These are phyloP conservation scores for Biscutella laevigata DNA, from an alignment of 441 rosid species.

Conservation along the genomic window DNA sequence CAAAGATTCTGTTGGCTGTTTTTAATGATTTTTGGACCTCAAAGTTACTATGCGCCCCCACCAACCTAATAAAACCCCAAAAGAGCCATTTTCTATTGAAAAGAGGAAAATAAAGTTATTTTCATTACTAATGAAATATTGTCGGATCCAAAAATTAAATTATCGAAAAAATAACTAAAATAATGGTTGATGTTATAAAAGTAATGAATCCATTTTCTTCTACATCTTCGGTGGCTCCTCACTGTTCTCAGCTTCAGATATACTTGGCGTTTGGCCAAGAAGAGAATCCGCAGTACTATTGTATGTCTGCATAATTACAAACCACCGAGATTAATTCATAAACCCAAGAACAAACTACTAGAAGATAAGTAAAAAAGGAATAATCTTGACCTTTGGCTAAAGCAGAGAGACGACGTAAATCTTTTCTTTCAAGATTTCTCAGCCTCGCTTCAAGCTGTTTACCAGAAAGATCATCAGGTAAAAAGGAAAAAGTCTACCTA, in stretches of 20 bases:
- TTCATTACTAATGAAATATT: too few species aligned
- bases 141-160: too few species aligned
- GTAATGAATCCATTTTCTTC: too few species aligned
- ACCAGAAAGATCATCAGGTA: background rate
- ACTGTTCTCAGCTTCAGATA: constrained; percentile 18
- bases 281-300: constrained; percentile 67
- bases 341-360: background rate
- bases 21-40: constrained; percentile 15
- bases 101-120: too few species aligned
- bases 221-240: constrained; percentile 19
- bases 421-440: constrained; percentile 77
- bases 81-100: too few species aligned
- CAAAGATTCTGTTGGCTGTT: constrained; percentile 24
- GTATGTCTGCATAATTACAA: constrained; percentile 44
- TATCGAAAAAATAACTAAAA: too few species aligned
- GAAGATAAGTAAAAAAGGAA: background rate
- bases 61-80: constrained; percentile 20
- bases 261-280: constrained; percentile 34
- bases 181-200: too few species aligned
- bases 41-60: constrained; percentile 27
- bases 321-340: background rate
- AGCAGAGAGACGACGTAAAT: constrained; percentile 61
- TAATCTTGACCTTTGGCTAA: constrained; percentile 55
- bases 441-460: constrained; percentile 67
- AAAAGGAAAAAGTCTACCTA: background rate